Evolutionary conservation across 805 yeast species (phyloP).

Genomic region (Cyberlindnera xishuangbannaensis): DNA sequence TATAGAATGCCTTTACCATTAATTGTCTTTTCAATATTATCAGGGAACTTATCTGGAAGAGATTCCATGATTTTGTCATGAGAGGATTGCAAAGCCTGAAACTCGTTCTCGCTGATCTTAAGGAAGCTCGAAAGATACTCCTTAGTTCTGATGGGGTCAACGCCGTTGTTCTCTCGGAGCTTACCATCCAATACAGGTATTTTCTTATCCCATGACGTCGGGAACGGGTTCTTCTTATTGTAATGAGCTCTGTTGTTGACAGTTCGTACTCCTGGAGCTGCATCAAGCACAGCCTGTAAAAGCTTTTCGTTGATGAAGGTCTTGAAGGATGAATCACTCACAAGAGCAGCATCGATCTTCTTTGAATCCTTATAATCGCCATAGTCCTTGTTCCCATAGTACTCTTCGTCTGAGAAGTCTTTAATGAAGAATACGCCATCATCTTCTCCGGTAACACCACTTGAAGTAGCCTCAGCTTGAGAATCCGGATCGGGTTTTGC

Average conservation of each 20-base stretch:
- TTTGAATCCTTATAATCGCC: constrained; percentile 8
- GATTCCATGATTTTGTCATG: constrained; percentile 23
- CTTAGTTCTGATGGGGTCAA: constrained; percentile 23
- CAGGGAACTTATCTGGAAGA: constrained; percentile 38
- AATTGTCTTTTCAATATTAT: constrained; percentile 25
- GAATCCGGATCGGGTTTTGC: constrained; percentile 11
- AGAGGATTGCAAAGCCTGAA: constrained; percentile 12
- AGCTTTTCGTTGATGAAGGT: constrained; percentile 17
- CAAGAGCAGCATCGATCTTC: constrained; percentile 11
- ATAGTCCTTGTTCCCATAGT: constrained; percentile 15
- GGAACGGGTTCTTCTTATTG: constrained; percentile 13
- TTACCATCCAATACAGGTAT: constrained; percentile 24
- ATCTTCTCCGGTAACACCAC: constrained; percentile 3
- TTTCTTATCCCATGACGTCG: constrained; percentile 14
- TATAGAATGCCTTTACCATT: constrained; percentile 60
- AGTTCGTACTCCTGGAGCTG: constrained; percentile 14
- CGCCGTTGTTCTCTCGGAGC: constrained; percentile 19
- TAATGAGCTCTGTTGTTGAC: constrained; percentile 24
- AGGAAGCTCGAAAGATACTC: constrained; percentile 19
- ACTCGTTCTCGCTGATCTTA: constrained; percentile 14
- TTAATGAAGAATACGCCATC: constrained; percentile 11
- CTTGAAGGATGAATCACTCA: constrained; percentile 11
- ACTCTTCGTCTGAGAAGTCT: constrained; percentile 17
- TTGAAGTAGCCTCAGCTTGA: constrained; percentile 3
- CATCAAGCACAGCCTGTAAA: constrained; percentile 9